These are phyloP conservation scores for Colletotrichum theobromicola DNA, from an alignment of 2,329 filamentous ascomycete genomes.

Conservation along the genomic window DNA sequence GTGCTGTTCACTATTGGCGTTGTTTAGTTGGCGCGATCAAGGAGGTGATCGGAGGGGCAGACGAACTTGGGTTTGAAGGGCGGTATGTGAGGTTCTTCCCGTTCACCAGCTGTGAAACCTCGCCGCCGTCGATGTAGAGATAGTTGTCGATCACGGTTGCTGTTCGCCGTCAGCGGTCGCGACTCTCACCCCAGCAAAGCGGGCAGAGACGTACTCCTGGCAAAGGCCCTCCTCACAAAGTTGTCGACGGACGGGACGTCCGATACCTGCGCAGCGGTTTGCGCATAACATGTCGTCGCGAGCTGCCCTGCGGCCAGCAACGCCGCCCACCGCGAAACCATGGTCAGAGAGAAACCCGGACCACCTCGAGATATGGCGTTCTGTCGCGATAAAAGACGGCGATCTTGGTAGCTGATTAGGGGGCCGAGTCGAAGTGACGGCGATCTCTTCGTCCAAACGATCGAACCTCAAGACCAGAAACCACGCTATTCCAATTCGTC, in stretches of 20 bases:
- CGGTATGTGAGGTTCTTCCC: background rate
- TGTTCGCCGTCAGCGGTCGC: background rate
- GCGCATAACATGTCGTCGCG: background rate
- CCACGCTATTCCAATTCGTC: background rate
- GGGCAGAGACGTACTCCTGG: background rate
- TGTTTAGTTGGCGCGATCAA: background rate
- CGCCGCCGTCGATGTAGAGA: conserved; percentile 16
- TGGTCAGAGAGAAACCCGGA: background rate
- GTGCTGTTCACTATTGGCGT: conserved; percentile 17
- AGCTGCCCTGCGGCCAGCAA: conserved; percentile 4
- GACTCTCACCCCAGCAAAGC: background rate
- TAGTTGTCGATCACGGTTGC: conserved; percentile 10
- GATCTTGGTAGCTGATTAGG: background rate
- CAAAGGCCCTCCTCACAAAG: conserved; percentile 8
- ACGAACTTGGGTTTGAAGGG: background rate
- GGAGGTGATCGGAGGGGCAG: background rate
- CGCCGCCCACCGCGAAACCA: background rate
- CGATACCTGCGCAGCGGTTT: background rate
- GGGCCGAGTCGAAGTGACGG: background rate
- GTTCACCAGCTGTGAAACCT: conserved; percentile 5
- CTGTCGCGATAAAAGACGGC: background rate
- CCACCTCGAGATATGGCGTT: background rate
- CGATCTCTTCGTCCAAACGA: background rate
- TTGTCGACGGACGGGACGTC: conserved; percentile 1
- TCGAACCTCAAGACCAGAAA: background rate